Percentiles rank a stretch among this genome's conserved stretches.
Evolutionary conservation across 345 rosid genomes (phyloP).

Genomic region (Boechera retrofracta): DNA sequence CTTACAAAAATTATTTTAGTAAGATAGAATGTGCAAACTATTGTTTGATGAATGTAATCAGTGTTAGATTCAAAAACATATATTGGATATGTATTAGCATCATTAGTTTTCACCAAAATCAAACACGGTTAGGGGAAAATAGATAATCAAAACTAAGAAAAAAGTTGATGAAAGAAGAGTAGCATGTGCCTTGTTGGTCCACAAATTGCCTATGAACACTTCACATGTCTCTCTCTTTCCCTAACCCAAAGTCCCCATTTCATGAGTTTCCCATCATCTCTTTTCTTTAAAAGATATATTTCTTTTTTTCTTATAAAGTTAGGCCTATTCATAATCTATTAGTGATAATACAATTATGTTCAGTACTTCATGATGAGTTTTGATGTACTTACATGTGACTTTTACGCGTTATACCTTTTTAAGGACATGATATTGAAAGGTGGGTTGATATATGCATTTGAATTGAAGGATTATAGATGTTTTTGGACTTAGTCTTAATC

Average conservation of each 20-base stretch:
- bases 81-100: background rate
- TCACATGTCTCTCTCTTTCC: slow-evolving; percentile 46
- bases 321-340: slow-evolving; percentile 33
- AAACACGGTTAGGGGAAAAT: slow-evolving; percentile 25
- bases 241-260: slow-evolving; percentile 41
- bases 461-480: slow-evolving; percentile 20
- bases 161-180: slow-evolving; percentile 40
- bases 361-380: slow-evolving; percentile 43
- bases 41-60: background rate
- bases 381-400: slow-evolving; percentile 47
- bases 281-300: slow-evolving; percentile 33
- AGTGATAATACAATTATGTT: slow-evolving; percentile 45
- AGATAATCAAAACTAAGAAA: slow-evolving; percentile 31
- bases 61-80: background rate
- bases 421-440: slow-evolving; percentile 38
- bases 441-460: slow-evolving; percentile 27
- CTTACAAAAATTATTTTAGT: background rate
- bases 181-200: slow-evolving; percentile 49
- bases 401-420: slow-evolving; percentile 38
- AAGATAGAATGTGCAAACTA: background rate
- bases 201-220: slow-evolving; percentile 49
- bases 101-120: background rate
- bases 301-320: slow-evolving; percentile 36
- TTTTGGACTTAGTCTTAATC: slow-evolving; percentile 40
- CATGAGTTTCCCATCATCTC: slow-evolving; percentile 43